Conservation (phyloP, 2,329 filamentous ascomycete genomes). For the Fusarium stilboides region DNA sequence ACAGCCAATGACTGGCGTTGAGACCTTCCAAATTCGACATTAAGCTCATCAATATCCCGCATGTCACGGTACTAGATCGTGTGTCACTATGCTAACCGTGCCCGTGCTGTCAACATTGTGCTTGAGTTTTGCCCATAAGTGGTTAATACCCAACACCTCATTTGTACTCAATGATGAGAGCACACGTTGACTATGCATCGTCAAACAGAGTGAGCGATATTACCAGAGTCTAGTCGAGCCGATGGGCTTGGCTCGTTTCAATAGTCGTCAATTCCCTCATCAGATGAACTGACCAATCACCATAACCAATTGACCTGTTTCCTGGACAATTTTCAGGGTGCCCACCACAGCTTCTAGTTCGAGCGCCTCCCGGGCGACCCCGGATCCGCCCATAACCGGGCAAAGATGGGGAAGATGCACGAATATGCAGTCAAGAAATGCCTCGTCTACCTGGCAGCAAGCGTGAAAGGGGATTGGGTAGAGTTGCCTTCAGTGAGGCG, state of each 20-base stretch:
- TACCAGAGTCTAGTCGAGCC: conserved; percentile 36
- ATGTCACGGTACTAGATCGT: conserved; percentile 4
- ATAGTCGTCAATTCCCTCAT: conserved; percentile 47
- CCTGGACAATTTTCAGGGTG: conserved; percentile 23
- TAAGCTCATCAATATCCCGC: conserved; percentile 40
- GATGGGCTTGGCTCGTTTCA: conserved; percentile 39
- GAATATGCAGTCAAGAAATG: conserved; percentile 49
- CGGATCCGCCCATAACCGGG: conserved; percentile 49
- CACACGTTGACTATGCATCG: conserved; percentile 6
- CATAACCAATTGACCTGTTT: conserved; percentile 33
- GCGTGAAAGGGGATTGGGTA: conserved; percentile 34
- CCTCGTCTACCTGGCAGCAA: conserved; percentile 46
- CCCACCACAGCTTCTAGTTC: conserved; percentile 36
- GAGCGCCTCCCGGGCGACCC: conserved; percentile 51
- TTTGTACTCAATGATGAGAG: conserved; percentile 5
- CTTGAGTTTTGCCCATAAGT: conserved; percentile 19
- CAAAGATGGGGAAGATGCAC: conserved; percentile 47
- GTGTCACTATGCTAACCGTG: conserved; percentile 18
- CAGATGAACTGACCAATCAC: conserved; percentile 34
- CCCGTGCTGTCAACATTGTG: not conserved
- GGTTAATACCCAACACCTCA: conserved; percentile 7
- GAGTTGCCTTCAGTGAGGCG: conserved; percentile 15
- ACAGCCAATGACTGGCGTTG: conserved; percentile 24
- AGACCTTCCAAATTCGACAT: conserved; percentile 39
- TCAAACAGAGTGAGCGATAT: conserved; percentile 37